phyloP scores from a whole-genome alignment of 176 grass and related monocot species.

The Tillandsia fasciculata region DNA sequence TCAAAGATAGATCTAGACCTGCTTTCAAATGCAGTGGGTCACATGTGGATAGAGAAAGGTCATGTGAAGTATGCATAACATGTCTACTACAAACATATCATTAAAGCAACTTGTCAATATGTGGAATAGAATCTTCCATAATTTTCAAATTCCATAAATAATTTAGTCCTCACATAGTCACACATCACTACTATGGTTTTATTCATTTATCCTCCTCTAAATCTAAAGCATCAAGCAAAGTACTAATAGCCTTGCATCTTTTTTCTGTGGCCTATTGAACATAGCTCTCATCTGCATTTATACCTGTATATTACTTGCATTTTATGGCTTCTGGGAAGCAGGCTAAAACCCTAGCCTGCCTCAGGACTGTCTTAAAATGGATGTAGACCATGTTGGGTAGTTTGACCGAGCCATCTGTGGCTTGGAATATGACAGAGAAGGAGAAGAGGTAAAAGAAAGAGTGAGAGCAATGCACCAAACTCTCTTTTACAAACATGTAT shows the following conservation, averaged over 20 bases:
- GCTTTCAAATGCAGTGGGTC: conserved; percentile 51
- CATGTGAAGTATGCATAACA: conserved; percentile 72
- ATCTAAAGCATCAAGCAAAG: background rate
- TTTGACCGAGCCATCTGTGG: conserved; percentile 20
- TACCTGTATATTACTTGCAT: conserved; percentile 33
- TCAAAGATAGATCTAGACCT: conserved; percentile 95
- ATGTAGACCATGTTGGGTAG: conserved; percentile 15
- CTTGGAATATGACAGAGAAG: conserved; percentile 14
- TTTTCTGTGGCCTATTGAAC: conserved; percentile 11
- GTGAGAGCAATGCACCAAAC: background rate
- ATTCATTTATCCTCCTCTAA: conserved; percentile 10
- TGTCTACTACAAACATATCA: conserved; percentile 44
- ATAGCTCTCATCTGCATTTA: conserved; percentile 5
- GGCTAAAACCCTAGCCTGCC: conserved; percentile 29
- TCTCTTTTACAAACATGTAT: background rate
- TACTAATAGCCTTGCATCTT: background rate
- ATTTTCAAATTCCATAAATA: conserved; percentile 58
- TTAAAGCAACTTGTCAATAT: conserved; percentile 52
- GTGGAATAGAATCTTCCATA: conserved; percentile 83
- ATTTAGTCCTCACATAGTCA: background rate
- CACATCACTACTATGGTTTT: conserved; percentile 4
- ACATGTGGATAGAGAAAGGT: conserved; percentile 81
- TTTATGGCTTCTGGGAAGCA: conserved; percentile 29
- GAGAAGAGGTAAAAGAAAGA: conserved; percentile 5
- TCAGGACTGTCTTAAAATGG: conserved; percentile 28